Base-by-base conservation (phyloP, 2,329 filamentous ascomycete species). In the Aspergillus spinulosporus region DNA sequence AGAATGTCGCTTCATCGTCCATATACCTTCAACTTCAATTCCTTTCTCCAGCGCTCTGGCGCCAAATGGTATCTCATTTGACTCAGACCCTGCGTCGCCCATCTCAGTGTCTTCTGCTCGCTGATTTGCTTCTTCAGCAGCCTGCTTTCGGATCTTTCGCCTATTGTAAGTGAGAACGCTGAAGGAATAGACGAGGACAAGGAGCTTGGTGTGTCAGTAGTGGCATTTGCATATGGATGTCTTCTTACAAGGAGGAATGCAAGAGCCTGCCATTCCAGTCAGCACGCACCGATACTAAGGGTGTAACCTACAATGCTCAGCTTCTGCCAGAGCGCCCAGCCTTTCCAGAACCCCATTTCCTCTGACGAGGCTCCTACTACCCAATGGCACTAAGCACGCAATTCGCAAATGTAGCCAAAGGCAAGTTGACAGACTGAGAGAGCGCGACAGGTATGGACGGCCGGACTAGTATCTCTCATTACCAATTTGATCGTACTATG, bases 301-400 rank as follows among this genome's bases (percentile, higher is more conserved):
- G 29, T 39, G 36, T 21, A 21, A 81, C 89, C 80, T 78, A 96
- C 92, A 77, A 96, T 90, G 52, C 87, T 89, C 86, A 96, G 87
- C 78, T 96, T 86, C 80, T 94, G 85, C 92, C 92, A 96, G 66
- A 94, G 77, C 64, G 83, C 78, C 92, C 91, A 96, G 49, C 76
- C 80, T 42, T 78, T 67, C 73, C 89, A 90, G 73, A 91, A 90
- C 39, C 50, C 55, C 68, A 74, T 75, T 28, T 11, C 32, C 49
- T 50, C 69, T 49, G 37, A 4, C 9, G 26, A 28, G 12, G 21
- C 34, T 47, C 21, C 34, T n/a, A 29, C 12, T 21, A 31, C 42
- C 2, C 21, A 6, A 15, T 26, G 26, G 8, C 15, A 5, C 26
- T 9, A n/a, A 12, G 11, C 21, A 21, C 14, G 21, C 26, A 8